These are phyloP conservation scores for Coffea canephora DNA, from an alignment of 257 asterid species.

Conservation along the genomic window DNA sequence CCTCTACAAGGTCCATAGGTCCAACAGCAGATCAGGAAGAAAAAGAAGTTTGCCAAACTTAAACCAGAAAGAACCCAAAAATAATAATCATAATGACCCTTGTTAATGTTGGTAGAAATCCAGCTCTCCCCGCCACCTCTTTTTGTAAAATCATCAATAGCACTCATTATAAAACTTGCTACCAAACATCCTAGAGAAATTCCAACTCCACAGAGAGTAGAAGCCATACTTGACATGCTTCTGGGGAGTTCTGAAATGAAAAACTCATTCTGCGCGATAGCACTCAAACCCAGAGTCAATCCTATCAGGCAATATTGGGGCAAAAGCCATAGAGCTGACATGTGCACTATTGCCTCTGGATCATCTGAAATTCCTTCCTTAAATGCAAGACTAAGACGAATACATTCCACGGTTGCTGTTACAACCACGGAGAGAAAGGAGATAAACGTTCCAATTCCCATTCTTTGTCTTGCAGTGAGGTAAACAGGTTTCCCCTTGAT, in stretches of 20 bases:
- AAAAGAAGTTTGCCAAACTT: constrained; percentile 49
- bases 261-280: constrained; percentile 63
- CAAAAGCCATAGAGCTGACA: constrained; percentile 77
- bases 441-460: constrained; percentile 67
- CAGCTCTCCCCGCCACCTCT: constrained; percentile 57
- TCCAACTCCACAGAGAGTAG: constrained; percentile 46
- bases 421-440: constrained; percentile 53
- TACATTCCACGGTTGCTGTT: constrained; percentile 44
- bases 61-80: constrained; percentile 56
- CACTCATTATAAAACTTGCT: constrained; percentile 55
- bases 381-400: constrained; percentile 37
- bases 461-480: constrained; percentile 40
- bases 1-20: constrained; percentile 40
- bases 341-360: constrained; percentile 12
- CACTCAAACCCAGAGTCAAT: constrained; percentile 58
- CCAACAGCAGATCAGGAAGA: constrained; percentile 47
- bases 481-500: constrained; percentile 36
- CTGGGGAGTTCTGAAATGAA: constrained; percentile 50
- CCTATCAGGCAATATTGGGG: constrained; percentile 64
- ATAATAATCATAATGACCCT: constrained; percentile 71
- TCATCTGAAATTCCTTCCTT: constrained; percentile 19
- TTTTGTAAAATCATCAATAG: constrained; percentile 29
- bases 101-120: constrained; percentile 56
- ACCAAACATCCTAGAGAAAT: constrained; percentile 40
- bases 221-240: constrained; percentile 72